Conservation (phyloP, 2,329 filamentous ascomycete genomes). For the Cladorrhinum sp. region DNA sequence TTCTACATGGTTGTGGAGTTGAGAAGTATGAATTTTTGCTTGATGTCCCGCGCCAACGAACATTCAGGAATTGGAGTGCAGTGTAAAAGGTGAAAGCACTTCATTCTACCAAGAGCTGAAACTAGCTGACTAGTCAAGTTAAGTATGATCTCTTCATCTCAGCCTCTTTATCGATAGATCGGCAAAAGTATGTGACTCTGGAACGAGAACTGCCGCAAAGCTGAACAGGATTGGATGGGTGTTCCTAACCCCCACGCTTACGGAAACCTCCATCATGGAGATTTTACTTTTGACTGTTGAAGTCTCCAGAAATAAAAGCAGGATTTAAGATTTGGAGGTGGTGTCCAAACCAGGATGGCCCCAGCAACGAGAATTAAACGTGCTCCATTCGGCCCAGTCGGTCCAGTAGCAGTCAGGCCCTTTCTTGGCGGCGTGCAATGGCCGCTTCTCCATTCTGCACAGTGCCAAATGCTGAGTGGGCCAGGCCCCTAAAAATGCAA, state of each 20-base stretch:
- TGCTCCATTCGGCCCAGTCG: background rate
- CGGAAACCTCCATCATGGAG: background rate
- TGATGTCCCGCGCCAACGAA: too few relatives aligned
- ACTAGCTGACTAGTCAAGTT: too few relatives aligned
- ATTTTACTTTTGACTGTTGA: background rate
- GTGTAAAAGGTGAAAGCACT: too few relatives aligned
- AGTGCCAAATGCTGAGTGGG: background rate
- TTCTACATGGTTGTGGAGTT: too few relatives aligned
- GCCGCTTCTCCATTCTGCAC: background rate
- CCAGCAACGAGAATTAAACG: background rate
- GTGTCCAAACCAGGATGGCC: background rate
- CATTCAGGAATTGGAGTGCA: too few relatives aligned
- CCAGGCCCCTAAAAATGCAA: slow-evolving; percentile 11
- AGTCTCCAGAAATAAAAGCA: background rate
- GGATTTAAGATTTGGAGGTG: background rate
- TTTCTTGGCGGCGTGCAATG: background rate
- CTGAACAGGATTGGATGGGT: background rate
- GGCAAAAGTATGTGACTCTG: background rate
- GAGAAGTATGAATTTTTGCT: too few relatives aligned
- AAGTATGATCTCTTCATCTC: too few relatives aligned
- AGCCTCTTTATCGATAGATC: too few relatives aligned
- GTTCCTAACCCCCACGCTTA: background rate
- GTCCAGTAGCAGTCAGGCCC: background rate
- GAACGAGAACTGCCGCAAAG: background rate
- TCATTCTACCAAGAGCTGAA: too few relatives aligned